Conservation (phyloP, 441 rosid genomes). For the Populus hybrid region DNA sequence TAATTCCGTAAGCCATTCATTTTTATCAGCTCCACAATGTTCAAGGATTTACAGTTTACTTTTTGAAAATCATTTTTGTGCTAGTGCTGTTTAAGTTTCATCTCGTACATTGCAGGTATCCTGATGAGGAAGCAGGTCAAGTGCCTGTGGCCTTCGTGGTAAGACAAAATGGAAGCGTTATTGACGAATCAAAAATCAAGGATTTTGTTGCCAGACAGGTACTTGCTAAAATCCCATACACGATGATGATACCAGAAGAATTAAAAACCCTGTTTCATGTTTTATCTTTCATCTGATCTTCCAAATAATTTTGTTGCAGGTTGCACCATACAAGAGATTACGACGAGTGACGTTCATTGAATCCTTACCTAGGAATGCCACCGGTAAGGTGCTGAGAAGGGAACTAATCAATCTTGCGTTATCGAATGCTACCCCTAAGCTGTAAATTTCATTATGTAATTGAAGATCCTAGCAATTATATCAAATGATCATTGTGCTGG, state of each 20-base stretch:
- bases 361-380: constrained; percentile 49
- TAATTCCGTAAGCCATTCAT: constrained; percentile 40
- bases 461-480: not conserved
- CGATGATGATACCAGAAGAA: not conserved
- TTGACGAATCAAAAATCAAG: constrained; percentile 35
- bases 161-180: constrained; percentile 27
- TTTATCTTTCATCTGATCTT: not conserved
- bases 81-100: not conserved
- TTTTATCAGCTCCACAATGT: not conserved
- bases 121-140: constrained; percentile 52
- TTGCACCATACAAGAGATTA: constrained; percentile 55
- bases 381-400: constrained; percentile 55
- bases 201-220: constrained; percentile 40
- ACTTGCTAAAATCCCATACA: not conserved
- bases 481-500: not conserved
- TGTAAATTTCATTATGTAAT: constrained; percentile 15
- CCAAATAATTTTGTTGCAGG: constrained; percentile 24
- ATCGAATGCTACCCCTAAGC: constrained; percentile 30
- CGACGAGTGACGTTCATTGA: constrained; percentile 35
- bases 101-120: constrained; percentile 30
- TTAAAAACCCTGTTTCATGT: not conserved
- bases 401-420: constrained; percentile 37
- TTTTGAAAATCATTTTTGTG: not conserved
- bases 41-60: not conserved
- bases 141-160: constrained; percentile 45